phyloP scores from a whole-genome alignment of 2,329 filamentous ascomycete genomes.

The Trichophyton verrucosum region DNA sequence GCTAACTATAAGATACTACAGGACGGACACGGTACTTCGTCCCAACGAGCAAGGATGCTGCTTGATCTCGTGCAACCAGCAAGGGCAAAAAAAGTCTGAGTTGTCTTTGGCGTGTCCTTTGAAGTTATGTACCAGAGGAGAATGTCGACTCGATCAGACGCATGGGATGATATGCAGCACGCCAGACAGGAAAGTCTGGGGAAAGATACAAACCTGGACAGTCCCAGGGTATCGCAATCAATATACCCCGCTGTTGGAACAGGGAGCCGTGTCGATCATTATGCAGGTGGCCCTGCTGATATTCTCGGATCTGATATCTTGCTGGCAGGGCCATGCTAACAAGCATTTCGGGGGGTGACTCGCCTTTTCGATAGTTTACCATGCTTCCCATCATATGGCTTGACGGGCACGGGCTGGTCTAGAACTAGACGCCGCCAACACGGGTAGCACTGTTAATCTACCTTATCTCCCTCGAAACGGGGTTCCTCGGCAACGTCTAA shows the following conservation, averaged over 20 bases:
- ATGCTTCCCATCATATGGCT: background rate
- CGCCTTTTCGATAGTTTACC: background rate
- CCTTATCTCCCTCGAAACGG: background rate
- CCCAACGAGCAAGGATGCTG: background rate
- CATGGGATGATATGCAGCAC: background rate
- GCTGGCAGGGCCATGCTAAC: background rate
- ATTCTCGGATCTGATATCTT: background rate
- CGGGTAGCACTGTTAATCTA: background rate
- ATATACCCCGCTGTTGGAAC: background rate
- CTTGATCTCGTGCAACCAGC: background rate
- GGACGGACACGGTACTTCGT: background rate
- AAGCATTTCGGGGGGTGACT: background rate
- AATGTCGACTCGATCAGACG: background rate
- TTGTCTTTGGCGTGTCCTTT: background rate
- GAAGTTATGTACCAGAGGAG: background rate
- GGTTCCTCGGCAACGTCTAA: background rate
- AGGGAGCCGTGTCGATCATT: background rate
- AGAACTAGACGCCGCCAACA: background rate
- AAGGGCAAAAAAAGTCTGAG: background rate
- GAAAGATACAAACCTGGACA: background rate
- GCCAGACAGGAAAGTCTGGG: background rate
- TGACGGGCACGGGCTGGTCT: background rate
- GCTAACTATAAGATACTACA: too few species aligned
- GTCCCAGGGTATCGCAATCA: background rate
- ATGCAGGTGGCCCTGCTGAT: background rate